Conservation (phyloP, 2,329 filamentous ascomycete genomes). For the Aspergillus arachidicola region DNA sequence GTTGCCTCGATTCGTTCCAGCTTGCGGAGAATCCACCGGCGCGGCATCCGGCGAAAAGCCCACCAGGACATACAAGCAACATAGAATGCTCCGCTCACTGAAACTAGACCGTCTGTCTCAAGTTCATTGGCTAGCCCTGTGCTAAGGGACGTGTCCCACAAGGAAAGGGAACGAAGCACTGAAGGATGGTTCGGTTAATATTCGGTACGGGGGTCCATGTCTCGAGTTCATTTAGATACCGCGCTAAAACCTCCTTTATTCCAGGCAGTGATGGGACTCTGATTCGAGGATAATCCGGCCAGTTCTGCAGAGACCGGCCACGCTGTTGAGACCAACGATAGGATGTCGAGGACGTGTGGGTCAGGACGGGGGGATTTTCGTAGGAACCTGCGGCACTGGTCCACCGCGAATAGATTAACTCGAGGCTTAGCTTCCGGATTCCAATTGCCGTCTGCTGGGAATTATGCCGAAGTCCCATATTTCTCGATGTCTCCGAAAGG, state of each 20-base stretch:
- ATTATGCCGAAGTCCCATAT: neutral
- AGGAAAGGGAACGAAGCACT: neutral
- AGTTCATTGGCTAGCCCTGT: neutral
- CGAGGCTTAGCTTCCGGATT: neutral
- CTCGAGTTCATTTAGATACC: neutral
- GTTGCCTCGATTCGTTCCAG: too few relatives aligned
- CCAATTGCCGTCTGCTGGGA: neutral
- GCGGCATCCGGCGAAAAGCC: too few relatives aligned
- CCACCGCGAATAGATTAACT: neutral
- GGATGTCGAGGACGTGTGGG: neutral
- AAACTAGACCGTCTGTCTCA: neutral
- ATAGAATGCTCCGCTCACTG: neutral
- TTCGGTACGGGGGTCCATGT: neutral
- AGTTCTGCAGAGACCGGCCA: neutral
- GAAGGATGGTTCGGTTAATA: neutral
- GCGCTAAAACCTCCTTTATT: neutral
- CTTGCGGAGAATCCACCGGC: too few relatives aligned
- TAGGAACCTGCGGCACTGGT: constrained; percentile 1
- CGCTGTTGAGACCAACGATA: neutral
- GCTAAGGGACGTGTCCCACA: neutral
- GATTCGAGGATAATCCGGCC: neutral
- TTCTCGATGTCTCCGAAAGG: neutral
- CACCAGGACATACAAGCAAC: neutral
- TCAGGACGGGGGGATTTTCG: neutral
- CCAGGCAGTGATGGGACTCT: neutral